Evolutionary conservation across 2,329 filamentous ascomycete genomes (phyloP).

Genomic region (Xylaria polymorpha): DNA sequence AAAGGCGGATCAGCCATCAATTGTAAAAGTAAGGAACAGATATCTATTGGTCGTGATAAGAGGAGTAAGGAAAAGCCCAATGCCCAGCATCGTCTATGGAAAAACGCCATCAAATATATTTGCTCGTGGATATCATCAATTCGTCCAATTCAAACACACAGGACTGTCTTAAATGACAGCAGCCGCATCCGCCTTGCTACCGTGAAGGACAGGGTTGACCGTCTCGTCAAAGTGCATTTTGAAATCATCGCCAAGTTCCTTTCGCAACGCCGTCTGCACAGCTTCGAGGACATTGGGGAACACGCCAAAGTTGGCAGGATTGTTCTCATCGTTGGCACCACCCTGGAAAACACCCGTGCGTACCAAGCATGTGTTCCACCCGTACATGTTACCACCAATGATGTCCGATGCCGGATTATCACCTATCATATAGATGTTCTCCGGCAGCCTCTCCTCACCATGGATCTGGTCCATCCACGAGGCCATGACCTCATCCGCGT

Average conservation of each 20-base stretch:
- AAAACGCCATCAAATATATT: slow-evolving; percentile 30
- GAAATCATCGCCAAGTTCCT: slow-evolving; percentile 79
- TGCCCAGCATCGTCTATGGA: slow-evolving; percentile 10
- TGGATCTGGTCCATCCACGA: slow-evolving; percentile 82
- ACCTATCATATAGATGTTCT: slow-evolving; percentile 81
- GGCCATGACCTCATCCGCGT: slow-evolving; percentile 77
- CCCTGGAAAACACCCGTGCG: slow-evolving; percentile 84
- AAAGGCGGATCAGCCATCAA: background rate
- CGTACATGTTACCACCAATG: slow-evolving; percentile 82
- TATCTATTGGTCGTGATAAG: slow-evolving; percentile 15
- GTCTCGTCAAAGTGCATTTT: slow-evolving; percentile 77
- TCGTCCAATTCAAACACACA: slow-evolving; percentile 28
- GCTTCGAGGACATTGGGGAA: slow-evolving; percentile 79
- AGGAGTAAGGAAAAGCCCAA: slow-evolving; percentile 13
- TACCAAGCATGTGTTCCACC: slow-evolving; percentile 83
- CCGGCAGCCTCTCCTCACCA: slow-evolving; percentile 74
- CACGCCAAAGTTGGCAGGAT: slow-evolving; percentile 81
- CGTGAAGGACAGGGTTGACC: slow-evolving; percentile 74
- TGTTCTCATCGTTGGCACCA: slow-evolving; percentile 79
- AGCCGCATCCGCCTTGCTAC: slow-evolving; percentile 61
- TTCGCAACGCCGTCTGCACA: slow-evolving; percentile 73
- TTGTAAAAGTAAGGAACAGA: background rate
- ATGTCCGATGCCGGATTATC: slow-evolving; percentile 81
- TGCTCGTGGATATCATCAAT: slow-evolving; percentile 37
- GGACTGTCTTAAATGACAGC: slow-evolving; percentile 46